These are phyloP conservation scores for Stachybotrys chartarum DNA, from an alignment of 2,329 filamentous ascomycete genomes.

Conservation along the genomic window DNA sequence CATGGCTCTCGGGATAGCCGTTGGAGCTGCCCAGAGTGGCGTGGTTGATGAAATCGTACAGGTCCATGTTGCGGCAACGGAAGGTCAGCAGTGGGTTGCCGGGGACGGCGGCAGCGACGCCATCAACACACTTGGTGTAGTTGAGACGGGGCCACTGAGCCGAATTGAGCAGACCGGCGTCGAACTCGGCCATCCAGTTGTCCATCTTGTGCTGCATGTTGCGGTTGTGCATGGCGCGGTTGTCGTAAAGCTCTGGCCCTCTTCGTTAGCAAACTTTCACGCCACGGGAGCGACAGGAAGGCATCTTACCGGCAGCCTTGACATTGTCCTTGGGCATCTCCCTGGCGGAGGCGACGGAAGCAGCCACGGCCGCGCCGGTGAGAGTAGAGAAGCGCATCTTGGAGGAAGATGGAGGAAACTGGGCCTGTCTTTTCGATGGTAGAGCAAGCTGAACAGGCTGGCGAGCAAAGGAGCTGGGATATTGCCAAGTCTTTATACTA, in stretches of 20 bases:
- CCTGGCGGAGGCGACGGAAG: not conserved
- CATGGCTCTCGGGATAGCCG: constrained; percentile 17
- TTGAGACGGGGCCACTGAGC: constrained; percentile 26
- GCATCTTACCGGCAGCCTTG: not conserved
- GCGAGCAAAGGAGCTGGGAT: not conserved
- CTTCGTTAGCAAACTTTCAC: not conserved
- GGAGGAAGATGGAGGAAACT: not conserved
- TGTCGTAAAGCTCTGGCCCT: not conserved
- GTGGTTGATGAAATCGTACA: constrained; percentile 49
- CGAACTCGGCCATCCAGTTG: not conserved
- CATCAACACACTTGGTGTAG: constrained; percentile 33
- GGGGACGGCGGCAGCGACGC: constrained; percentile 33
- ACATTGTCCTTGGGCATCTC: not conserved
- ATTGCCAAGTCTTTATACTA: not conserved
- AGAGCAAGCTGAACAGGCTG: not conserved
- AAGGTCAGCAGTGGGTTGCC: constrained; percentile 41
- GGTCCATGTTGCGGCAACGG: constrained; percentile 39
- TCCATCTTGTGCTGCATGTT: constrained; percentile 1
- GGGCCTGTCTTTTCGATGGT: not conserved
- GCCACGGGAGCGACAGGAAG: not conserved
- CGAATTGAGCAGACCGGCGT: not conserved
- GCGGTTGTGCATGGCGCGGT: not conserved
- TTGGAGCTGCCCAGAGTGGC: constrained; percentile 34
- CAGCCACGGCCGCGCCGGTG: constrained; percentile 1
- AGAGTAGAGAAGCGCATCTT: constrained; percentile 1